Evolutionary conservation across 495 filamentous ascomycete species (phyloP), one percentile per base, ranked within the genome.

Genomic region (Aspergillus conjunctus): DNA sequence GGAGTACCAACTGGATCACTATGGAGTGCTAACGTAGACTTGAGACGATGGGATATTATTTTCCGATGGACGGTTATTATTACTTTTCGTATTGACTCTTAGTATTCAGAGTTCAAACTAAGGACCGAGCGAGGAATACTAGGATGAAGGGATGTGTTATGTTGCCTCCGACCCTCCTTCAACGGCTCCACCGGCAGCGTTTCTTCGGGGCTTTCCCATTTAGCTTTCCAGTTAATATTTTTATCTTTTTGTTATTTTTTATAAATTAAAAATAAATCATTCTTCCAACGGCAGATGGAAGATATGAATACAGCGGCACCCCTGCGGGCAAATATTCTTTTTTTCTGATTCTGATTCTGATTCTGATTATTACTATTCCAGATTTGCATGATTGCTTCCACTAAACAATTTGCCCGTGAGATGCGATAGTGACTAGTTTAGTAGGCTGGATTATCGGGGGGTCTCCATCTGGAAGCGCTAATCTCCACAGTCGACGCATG

Each of bases 201-300:
- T 62, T 61, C 55, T 64, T 68, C 66, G 66, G 66, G 60, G 61
- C 62, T 65, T 68, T 65, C 52, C 33, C 56, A 11, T 49, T 50
- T 62, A 62, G 58, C 59, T n/a, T n/a, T n/a, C n/a, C n/a, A n/a
- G n/a, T n/a, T n/a, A n/a, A n/a, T n/a, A n/a, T n/a, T n/a, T n/a
- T n/a, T n/a, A n/a, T n/a, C n/a, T n/a, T n/a, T n/a, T n/a, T n/a
- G n/a, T n/a, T n/a, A n/a, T n/a, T n/a, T n/a, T n/a, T n/a, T 26
- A 26, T 26, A 26, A 26, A 26, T 26, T n/a, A n/a, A 26, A 26
- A 26, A 26, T 2, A 26, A 26, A 26, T 26, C 26, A 2, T 2
- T 41, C 7, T 52, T 22, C 15, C 37, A 5, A n/a, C 12, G 37
- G 11, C 4, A n/a, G 15, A 9, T 11, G 15, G 9, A n/a, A 11